Conservation (phyloP, 2,329 filamentous ascomycete species). For the Chaetomiaceae sp. region DNA sequence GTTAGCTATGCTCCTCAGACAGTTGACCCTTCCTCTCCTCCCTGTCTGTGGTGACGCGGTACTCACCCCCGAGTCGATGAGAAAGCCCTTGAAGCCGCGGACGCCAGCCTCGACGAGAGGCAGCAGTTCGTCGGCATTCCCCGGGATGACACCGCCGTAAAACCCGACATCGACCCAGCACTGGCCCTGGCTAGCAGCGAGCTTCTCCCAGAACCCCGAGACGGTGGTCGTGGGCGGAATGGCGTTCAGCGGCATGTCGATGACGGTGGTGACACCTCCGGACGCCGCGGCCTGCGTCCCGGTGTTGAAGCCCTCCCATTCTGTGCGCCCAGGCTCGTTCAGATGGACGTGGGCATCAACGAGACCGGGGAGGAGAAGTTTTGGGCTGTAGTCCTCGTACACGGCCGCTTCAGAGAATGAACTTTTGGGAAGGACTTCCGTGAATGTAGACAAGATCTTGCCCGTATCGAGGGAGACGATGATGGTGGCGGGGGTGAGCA, state of each 20-base stretch:
- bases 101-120: conserved; percentile 81
- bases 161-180: conserved; percentile 99
- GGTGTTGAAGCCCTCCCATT: conserved; percentile 98
- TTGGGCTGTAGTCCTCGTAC: conserved; percentile 81
- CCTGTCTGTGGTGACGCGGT: too few relatives aligned
- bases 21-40: too few relatives aligned
- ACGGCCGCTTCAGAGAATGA: conserved; percentile 67
- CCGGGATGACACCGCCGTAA: conserved; percentile 90
- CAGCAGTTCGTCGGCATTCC: conserved; percentile 74
- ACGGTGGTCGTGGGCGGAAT: conserved; percentile 95
- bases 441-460: conserved; percentile 74
- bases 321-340: conserved; percentile 92
- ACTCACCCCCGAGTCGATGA: conserved; percentile 92
- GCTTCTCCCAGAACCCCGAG: conserved; percentile 74
- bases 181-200: conserved; percentile 75
- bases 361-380: conserved; percentile 80
- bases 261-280: conserved; percentile 90
- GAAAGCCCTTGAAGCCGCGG: conserved; percentile 92
- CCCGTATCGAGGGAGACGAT: conserved; percentile 72
- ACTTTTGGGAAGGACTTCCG: conserved; percentile 66
- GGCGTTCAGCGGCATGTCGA: conserved; percentile 97
- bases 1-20: too few relatives aligned
- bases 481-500: conserved; percentile 77
- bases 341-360: conserved; percentile 97
- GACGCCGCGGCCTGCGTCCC: conserved; percentile 91